A percentile compares a stretch with the other conserved stretches of the same genome.
These are phyloP conservation scores for Pleoardoris graminearum DNA, from an alignment of 2,329 filamentous ascomycete genomes.

Conservation along the genomic window DNA sequence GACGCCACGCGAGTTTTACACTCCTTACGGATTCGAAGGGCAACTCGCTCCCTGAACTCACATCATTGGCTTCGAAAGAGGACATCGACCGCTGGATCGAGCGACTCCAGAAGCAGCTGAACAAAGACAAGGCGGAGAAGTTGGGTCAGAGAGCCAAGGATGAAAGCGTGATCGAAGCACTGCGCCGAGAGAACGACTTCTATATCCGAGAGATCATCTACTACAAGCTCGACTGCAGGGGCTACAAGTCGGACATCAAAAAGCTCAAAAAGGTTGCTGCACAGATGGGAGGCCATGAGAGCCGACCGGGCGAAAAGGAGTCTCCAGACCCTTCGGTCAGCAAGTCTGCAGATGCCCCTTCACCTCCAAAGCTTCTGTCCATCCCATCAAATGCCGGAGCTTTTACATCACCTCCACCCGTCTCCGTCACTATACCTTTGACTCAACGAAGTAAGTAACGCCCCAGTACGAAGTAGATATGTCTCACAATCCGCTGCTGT, in stretches of 20 bases:
- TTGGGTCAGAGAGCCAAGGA: conserved; percentile 1
- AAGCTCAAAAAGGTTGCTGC: conserved; percentile 36
- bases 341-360: conserved; percentile 28
- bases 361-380: conserved; percentile 21
- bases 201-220: conserved; percentile 54
- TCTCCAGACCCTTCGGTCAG: conserved; percentile 34
- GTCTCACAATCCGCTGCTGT: no score
- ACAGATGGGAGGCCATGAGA: conserved; percentile 28
- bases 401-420: conserved; percentile 24
- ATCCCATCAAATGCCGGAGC: conserved; percentile 24
- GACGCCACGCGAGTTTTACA: conserved; percentile 40
- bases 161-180: conserved; percentile 24
- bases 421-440: conserved; percentile 15
- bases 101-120: conserved; percentile 38
- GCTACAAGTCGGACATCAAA: conserved; percentile 49
- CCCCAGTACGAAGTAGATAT: no score
- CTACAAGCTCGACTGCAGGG: conserved; percentile 54
- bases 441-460: no score
- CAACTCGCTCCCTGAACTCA: conserved; percentile 34
- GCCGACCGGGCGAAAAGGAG: conserved; percentile 28
- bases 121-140: conserved; percentile 25
- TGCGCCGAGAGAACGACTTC: conserved; percentile 48
- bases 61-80: conserved; percentile 32
- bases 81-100: conserved; percentile 44
- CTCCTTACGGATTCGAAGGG: conserved; percentile 24